Evolutionary conservation across 2,329 filamentous ascomycete genomes (phyloP).

Genomic region (Fusarium proliferatum): DNA sequence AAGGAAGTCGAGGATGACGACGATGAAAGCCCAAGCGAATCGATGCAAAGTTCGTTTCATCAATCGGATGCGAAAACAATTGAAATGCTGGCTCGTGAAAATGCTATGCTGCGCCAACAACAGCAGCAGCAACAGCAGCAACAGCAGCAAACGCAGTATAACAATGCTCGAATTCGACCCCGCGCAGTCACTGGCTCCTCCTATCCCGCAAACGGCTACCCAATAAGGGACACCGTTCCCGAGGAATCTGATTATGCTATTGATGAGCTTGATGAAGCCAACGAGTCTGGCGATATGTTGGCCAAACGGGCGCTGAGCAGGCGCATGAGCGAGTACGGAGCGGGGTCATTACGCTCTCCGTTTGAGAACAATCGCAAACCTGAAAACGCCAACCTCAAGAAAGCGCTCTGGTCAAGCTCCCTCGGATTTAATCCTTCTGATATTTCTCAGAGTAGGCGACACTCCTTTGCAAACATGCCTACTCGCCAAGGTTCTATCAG

Average conservation of each 20-base stretch:
- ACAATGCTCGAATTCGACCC: conserved; percentile 65
- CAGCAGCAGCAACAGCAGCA: conserved; percentile 5
- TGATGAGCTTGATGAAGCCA: conserved; percentile 74
- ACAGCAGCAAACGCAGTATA: conserved; percentile 64
- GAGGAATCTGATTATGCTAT: conserved; percentile 79
- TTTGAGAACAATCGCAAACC: conserved; percentile 71
- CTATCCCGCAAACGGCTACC: conserved; percentile 68
- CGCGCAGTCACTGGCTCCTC: conserved; percentile 67
- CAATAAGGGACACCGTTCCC: conserved; percentile 68
- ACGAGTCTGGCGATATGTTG: conserved; percentile 61
- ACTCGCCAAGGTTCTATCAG: conserved; percentile 73
- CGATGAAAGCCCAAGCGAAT: conserved; percentile 67
- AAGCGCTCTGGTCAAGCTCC: conserved; percentile 77
- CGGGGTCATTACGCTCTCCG: conserved; percentile 58
- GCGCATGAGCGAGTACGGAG: conserved; percentile 68
- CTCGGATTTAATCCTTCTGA: conserved; percentile 74
- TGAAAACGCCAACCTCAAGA: conserved; percentile 69
- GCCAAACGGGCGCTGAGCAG: conserved; percentile 60
- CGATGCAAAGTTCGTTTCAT: conserved; percentile 60
- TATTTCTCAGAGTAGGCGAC: conserved; percentile 78
- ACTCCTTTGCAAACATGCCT: conserved; percentile 80
- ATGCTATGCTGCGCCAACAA: conserved; percentile 67
- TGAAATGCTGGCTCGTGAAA: conserved; percentile 71
- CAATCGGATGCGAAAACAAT: conserved; percentile 72
- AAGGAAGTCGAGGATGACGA: conserved; percentile 77